These are phyloP conservation scores for Coffea eugenioides DNA, from an alignment of 257 asterid genomes.

Conservation along the genomic window DNA sequence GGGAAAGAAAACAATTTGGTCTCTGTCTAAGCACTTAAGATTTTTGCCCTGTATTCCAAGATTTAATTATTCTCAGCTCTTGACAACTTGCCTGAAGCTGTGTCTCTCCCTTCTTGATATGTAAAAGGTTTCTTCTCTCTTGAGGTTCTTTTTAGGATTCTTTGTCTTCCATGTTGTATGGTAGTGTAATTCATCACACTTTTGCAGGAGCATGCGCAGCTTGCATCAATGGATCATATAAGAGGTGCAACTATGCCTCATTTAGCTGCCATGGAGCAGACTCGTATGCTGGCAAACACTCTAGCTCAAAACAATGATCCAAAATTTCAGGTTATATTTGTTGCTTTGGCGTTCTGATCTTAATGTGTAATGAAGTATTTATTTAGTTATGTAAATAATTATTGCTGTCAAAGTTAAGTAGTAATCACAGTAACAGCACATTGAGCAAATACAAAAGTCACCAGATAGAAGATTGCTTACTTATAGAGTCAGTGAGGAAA, in stretches of 20 bases:
- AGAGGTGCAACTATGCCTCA: conserved; percentile 54
- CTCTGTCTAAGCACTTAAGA: not conserved
- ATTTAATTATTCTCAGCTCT: not conserved
- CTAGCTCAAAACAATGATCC: conserved; percentile 93
- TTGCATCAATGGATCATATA: conserved; percentile 70
- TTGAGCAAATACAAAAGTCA: not conserved
- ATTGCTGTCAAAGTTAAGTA: not conserved
- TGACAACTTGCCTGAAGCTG: not conserved
- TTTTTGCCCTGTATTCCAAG: not conserved
- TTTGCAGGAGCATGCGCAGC: conserved; percentile 80
- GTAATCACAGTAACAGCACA: not conserved
- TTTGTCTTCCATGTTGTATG: not conserved
- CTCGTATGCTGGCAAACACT: conserved; percentile 90
- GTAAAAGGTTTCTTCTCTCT: not conserved
- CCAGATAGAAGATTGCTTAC: not conserved
- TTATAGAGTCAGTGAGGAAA: not conserved
- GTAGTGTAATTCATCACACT: conserved; percentile 13
- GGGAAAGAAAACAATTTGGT: not conserved
- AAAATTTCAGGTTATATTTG: conserved; percentile 78
- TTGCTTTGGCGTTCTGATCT: not conserved
- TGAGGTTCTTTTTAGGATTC: not conserved
- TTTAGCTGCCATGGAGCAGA: conserved; percentile 86
- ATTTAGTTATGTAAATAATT: not conserved
- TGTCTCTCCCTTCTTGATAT: not conserved
- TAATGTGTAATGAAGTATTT: not conserved